Base-by-base conservation (phyloP, 1,284 basidiomycete genomes). In the Exobasidium rhododendri region DNA sequence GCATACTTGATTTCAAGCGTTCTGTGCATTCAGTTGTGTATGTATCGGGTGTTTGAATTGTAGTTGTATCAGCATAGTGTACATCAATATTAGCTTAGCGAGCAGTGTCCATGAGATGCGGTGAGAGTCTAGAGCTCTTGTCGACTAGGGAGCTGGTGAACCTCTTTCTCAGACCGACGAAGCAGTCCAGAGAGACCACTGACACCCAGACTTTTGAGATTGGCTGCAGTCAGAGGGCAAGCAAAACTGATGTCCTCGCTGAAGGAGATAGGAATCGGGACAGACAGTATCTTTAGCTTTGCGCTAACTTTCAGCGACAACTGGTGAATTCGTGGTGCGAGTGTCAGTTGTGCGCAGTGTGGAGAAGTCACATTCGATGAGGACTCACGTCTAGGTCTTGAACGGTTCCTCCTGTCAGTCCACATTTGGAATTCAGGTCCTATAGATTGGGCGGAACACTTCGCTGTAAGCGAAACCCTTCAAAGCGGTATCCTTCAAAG, bases 261-360 rank as follows among this genome's bases (percentile, higher is more conserved):
- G 24, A 73, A 61, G 46, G 63, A 56, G 47, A 71, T 63, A 0
- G 71, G 71, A 50, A 72, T 67, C 10, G 66, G 59, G 51, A 72
- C 61, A 35, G 64, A 67, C 22, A 74, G 63, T 53, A 69, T 67
- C 17, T 66, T 66, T 10, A 74, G 56, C 26, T 68, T 62, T 51
- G 69, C 66, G 31, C 68, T 59, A 59, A 73, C 54, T 35, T 71
- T 66, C 56, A 73, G 63, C 45, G 66, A 46, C 64, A 70, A 69
- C 58, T 59, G 46, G 11, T 5, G 31, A 40, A n/a, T n/a, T 32
- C 24, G 52, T 32, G 20, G 7, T 13, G 17, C 24, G 22, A 13
- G 11, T 13, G 26, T 13, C 2, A 20, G 52, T 10, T 10, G 44
- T 29, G 17, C 17, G 22, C n/a, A 26, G 43, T 14, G 13, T 13